phyloP scores from a whole-genome alignment of 2,329 filamentous ascomycete genomes.

The Xenoacremonium recifei region DNA sequence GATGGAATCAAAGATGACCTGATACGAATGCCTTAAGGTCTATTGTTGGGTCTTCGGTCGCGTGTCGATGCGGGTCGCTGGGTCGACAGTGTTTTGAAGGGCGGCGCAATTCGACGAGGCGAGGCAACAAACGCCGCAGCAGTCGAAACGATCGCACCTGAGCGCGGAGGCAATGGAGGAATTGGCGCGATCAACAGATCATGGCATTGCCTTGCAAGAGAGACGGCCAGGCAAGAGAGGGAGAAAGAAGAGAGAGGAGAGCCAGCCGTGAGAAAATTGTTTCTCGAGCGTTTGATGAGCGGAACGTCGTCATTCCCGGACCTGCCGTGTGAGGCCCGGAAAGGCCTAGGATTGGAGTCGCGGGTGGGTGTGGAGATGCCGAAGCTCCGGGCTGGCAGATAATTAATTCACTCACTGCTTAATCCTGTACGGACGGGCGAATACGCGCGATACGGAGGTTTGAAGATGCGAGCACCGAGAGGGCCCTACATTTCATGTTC shows the following conservation, averaged over 20 bases:
- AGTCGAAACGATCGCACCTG: neutral
- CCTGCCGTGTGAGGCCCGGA: constrained; percentile 21
- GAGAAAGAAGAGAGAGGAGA: constrained; percentile 9
- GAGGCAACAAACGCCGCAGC: neutral
- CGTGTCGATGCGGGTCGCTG: neutral
- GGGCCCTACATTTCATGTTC: neutral
- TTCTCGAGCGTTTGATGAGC: constrained; percentile 8
- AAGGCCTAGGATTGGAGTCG: constrained; percentile 21
- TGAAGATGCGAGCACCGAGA: neutral
- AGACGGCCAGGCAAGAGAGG: constrained; percentile 3
- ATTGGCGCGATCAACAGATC: constrained; percentile 14
- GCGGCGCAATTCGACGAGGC: neutral
- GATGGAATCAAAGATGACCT: constrained; percentile 17
- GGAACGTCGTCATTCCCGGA: constrained; percentile 15
- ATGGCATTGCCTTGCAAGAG: constrained; percentile 16
- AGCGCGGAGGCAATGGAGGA: neutral
- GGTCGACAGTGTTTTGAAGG: too few relatives aligned
- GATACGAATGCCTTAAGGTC: too few relatives aligned
- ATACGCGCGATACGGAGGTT: neutral
- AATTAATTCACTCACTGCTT: constrained; percentile 24
- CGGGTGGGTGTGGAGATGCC: constrained; percentile 27
- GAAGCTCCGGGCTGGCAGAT: constrained; percentile 19
- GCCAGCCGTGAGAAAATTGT: constrained; percentile 6
- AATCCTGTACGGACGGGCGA: neutral
- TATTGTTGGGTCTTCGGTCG: neutral